A percentile compares a stretch with the other conserved stretches of the same genome.
Conservation (phyloP, 352 stramenopile genomes). For the Pythium plurisporium region DNA sequence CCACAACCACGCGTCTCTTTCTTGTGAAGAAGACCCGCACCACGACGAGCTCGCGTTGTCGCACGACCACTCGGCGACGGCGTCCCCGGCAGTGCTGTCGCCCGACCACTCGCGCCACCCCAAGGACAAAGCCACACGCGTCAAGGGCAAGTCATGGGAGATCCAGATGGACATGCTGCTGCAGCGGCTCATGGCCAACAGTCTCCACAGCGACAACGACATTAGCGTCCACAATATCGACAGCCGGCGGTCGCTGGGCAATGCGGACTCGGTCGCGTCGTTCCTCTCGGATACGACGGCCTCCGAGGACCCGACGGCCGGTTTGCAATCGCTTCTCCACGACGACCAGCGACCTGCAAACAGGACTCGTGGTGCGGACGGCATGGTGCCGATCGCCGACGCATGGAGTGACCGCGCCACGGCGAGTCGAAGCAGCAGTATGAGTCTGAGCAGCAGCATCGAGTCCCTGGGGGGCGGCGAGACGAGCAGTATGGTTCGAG, state of each 20-base stretch:
- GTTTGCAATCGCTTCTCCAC: background rate
- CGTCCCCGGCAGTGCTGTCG: background rate
- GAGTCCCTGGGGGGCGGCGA: background rate
- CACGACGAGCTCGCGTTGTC: background rate
- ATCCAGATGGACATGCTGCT: slow-evolving; percentile 83
- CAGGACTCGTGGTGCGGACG: background rate
- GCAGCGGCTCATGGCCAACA: slow-evolving; percentile 82
- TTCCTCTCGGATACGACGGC: slow-evolving; percentile 29
- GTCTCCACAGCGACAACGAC: slow-evolving; percentile 61
- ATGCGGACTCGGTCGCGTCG: slow-evolving; percentile 33
- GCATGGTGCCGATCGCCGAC: background rate
- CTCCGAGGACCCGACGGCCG: background rate
- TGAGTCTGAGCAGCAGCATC: slow-evolving; percentile 11
- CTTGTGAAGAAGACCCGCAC: background rate
- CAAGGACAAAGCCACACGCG: background rate
- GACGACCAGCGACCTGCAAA: background rate
- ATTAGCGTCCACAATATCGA: slow-evolving; percentile 84
- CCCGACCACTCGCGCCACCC: slow-evolving; percentile 7
- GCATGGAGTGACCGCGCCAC: background rate
- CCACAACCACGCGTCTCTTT: background rate
- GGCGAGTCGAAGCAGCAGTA: slow-evolving; percentile 1
- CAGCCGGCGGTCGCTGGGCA: slow-evolving; percentile 40
- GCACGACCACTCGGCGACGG: background rate
- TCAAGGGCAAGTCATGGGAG: slow-evolving; percentile 68
- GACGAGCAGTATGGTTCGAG: no score